These are phyloP conservation scores for Lumnitzera littorea DNA, from an alignment of 345 rosid species.

Conservation along the genomic window DNA sequence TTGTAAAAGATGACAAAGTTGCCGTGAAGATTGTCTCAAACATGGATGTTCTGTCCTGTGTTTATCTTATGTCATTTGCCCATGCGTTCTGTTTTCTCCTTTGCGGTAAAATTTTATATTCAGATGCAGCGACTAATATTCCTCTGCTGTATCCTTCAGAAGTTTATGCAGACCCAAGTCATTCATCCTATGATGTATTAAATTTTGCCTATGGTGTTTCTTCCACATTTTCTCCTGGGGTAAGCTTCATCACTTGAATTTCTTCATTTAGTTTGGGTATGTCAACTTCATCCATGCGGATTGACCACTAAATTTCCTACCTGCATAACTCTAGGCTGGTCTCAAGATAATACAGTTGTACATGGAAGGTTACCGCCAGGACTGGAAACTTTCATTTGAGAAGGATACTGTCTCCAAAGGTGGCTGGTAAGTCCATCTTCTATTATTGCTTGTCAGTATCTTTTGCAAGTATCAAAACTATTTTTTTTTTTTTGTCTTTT, in stretches of 20 bases:
- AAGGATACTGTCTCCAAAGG: conserved; percentile 71
- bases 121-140: neutral
- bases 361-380: conserved; percentile 94
- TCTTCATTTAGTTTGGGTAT: conserved; percentile 2
- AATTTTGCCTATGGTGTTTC: conserved; percentile 69
- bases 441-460: too few relatives aligned
- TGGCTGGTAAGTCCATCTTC: conserved; percentile 59
- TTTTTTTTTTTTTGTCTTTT: too few relatives aligned
- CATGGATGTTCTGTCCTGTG: neutral
- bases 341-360: conserved; percentile 73
- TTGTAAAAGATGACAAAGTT: too few relatives aligned
- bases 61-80: neutral
- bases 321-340: conserved; percentile 51
- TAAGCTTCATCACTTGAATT: conserved; percentile 14
- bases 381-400: conserved; percentile 88
- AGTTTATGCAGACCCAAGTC: conserved; percentile 91
- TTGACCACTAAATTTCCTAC: neutral
- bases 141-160: conserved; percentile 34
- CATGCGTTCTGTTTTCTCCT: neutral
- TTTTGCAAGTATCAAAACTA: too few relatives aligned
- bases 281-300: neutral
- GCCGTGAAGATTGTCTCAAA: neutral
- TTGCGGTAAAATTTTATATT: neutral
- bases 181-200: conserved; percentile 67
- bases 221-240: conserved; percentile 81